Base-by-base conservation (phyloP, 176 grass and related monocot genomes). In the Microstegium vimineum region DNA sequence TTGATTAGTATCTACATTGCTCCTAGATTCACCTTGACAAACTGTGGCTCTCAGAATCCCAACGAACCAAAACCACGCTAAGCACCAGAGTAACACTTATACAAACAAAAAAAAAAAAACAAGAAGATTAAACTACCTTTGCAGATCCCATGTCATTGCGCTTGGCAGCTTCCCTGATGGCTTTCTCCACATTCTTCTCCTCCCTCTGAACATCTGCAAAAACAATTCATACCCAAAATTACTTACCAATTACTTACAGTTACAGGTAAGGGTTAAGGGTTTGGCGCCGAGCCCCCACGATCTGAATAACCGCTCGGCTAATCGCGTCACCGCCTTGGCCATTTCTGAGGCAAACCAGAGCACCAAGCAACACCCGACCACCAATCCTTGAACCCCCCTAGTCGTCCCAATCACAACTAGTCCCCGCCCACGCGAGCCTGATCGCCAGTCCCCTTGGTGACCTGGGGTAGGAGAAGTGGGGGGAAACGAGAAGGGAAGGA, bases 71-170 rank as follows among this genome's bases (percentile, higher is more conserved):
- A n/a, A n/a, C n/a, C 30, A 73, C 30, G 23, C n/a, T 64, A 66
- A 66, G 18, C 16, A 52, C n/a, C 9, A 22, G 6, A n/a, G n/a
- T 6, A 7, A 30, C 40, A 17, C 3, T 18, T 65, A 41, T 7
- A 73, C 8, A 38, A n/a, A n/a, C n/a, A n/a, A n/a, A n/a, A n/a
- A n/a, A n/a, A n/a, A n/a, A 0, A 42, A 66, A 31, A 12, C 62
- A 62, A 8, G 47, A 25, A 31, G 52, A 87, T 60, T 47, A 36
- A 60, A 63, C 34, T 17, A 93, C 95, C 92, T 97, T 97, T 25
- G 95, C 92, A 11, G 95, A 97, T 40, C 85, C 92, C 85, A 97
- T 92, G 88, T 97, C 95, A 22, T 94, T 97, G 83, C 95, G 87
- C 74, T 94, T 97, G 6, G 92, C 95, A 51, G 92, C 83, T 15